phyloP scores from a whole-genome alignment of 164 flowering plant species.

The Liriodendron chinense region DNA sequence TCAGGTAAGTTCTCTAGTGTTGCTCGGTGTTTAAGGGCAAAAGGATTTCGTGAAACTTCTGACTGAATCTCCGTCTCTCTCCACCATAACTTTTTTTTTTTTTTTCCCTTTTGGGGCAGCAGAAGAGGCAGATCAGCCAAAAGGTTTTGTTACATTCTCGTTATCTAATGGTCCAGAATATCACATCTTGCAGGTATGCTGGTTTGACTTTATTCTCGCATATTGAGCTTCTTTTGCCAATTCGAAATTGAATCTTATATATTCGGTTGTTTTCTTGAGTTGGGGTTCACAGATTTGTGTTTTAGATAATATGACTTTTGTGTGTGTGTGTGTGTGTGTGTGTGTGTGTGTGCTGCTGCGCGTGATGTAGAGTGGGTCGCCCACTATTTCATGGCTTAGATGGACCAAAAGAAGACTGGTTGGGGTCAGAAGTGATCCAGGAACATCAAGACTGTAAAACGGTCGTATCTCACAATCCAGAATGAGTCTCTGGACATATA shows the following conservation, averaged over 20 bases:
- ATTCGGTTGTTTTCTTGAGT: background rate
- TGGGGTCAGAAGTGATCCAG: no score
- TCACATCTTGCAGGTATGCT: slow-evolving; percentile 84
- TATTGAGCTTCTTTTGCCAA: background rate
- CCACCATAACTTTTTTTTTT: background rate
- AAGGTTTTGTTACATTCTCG: slow-evolving; percentile 78
- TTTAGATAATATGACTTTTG: no score
- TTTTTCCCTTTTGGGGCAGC: slow-evolving; percentile 9
- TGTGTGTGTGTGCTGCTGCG: no score
- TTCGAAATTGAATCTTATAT: background rate
- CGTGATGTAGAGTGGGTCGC: no score
- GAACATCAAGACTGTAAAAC: no score
- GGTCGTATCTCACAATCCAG: no score
- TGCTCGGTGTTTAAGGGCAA: background rate
- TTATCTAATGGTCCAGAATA: slow-evolving; percentile 89
- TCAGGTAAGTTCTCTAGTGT: slow-evolving; percentile 33
- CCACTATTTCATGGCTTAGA: no score
- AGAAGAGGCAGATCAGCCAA: slow-evolving; percentile 49
- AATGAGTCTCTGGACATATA: no score
- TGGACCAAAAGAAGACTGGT: no score
- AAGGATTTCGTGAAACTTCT: background rate
- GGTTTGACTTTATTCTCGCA: background rate
- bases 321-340: no score
- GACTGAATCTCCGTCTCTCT: background rate
- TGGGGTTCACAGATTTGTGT: background rate